Percentiles rank a stretch among this genome's conserved stretches.
These are phyloP conservation scores for Solanum microdontum DNA, from an alignment of 257 asterid species.

Conservation along the genomic window DNA sequence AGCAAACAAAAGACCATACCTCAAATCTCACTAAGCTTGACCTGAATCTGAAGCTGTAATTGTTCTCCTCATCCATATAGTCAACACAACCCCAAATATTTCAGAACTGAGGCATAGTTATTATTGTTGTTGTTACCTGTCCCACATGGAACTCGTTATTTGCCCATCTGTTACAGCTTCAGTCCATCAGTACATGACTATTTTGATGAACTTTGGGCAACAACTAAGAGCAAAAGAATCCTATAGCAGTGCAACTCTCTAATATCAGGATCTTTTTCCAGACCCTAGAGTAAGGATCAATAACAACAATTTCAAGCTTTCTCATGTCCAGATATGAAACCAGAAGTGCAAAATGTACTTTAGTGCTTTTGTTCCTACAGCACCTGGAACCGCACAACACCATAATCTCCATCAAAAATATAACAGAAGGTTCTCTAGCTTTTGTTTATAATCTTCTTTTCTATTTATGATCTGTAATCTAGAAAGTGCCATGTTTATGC, in stretches of 20 bases:
- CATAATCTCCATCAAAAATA: not conserved
- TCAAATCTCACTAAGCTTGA: slow-evolving; percentile 39
- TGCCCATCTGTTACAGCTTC: not conserved
- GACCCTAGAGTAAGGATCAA: not conserved
- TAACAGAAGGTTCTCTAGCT: not conserved
- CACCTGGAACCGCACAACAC: not conserved
- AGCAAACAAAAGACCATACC: slow-evolving; percentile 31
- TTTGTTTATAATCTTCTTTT: not conserved
- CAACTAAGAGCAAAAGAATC: not conserved
- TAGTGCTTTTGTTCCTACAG: not conserved
- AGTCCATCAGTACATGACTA: not conserved
- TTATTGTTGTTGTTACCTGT: not conserved
- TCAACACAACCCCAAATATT: not conserved
- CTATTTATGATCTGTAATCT: not conserved
- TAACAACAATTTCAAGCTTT: not conserved
- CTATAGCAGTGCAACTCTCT: not conserved
- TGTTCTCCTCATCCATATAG: not conserved
- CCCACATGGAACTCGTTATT: not conserved
- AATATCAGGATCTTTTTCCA: not conserved
- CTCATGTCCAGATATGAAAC: not conserved
- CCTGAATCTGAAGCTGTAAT: slow-evolving; percentile 73
- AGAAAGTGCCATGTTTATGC: not conserved
- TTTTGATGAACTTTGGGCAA: not conserved
- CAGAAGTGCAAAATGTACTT: not conserved
- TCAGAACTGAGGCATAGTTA: not conserved